These are phyloP conservation scores for Scenedesmus sp. DNA, from an alignment of 163 green algal genomes.

Conservation along the genomic window DNA sequence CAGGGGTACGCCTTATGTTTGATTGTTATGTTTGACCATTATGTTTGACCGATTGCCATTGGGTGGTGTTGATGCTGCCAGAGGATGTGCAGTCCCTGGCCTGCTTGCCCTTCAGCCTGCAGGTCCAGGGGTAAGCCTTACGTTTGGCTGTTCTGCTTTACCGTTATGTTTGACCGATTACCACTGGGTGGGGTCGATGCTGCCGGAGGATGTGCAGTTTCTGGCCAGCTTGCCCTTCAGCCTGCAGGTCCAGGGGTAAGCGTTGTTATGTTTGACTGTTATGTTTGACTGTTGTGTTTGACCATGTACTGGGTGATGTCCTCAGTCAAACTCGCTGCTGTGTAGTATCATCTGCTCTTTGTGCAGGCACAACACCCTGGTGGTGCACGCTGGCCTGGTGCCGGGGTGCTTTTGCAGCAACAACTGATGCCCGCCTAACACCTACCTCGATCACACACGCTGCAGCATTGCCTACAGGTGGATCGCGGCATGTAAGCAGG, in stretches of 20 bases:
- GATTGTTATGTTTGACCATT: not conserved
- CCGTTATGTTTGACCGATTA: conserved; percentile 21
- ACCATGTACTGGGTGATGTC: not conserved
- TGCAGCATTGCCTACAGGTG: not conserved
- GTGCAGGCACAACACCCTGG: not conserved
- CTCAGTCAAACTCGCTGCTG: not conserved
- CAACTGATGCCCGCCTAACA: not conserved
- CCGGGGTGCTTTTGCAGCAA: not conserved
- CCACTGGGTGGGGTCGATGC: conserved; percentile 41
- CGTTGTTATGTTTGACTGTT: not conserved
- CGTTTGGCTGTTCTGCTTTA: not conserved
- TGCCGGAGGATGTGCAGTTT: conserved; percentile 35
- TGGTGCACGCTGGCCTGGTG: not conserved
- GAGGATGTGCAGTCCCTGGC: conserved; percentile 50
- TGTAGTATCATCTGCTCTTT: not conserved
- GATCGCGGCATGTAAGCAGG: not conserved
- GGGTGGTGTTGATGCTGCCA: conserved; percentile 23
- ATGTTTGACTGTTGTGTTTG: not conserved
- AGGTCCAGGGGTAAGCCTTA: conserved; percentile 41
- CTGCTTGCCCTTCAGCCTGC: conserved; percentile 65
- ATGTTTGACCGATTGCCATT: conserved; percentile 42
- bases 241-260: conserved; percentile 50
- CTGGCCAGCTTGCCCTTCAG: conserved; percentile 67
- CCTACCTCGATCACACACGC: not conserved
- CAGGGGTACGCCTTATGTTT: conserved; percentile 17